Base-by-base conservation (phyloP, 139 green algal genomes). In the Limnomonas spitsbergensis region DNA sequence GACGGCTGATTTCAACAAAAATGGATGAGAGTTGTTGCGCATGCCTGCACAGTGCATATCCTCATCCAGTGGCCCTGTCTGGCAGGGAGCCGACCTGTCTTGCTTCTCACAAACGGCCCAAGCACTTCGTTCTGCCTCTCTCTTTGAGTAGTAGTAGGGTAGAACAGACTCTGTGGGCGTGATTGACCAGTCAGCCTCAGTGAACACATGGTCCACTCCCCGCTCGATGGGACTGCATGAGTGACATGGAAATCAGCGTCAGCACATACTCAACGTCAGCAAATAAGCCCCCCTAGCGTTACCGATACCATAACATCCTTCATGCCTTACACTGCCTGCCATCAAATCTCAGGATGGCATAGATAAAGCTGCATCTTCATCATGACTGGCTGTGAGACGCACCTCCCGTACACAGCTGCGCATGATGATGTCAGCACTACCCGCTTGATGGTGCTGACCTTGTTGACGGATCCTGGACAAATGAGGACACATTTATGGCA, bases 381-480 rank as follows among this genome's bases (percentile, higher is more conserved):
- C n/a, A n/a, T n/a, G n/a, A n/a, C n/a, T 61, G 47, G 20, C 14
- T 61, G 20, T 61, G 20, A 61, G 14, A 29, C 47, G 14, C 20
- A 61, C 47, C 20, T 69, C 1, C 76, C 73, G 31, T 68, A 86
- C 1, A 90, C 76, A 0, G 87, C 81, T 0, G 82, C 88, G 2
- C 87, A 73, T 9, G 82, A 89, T 9, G 80, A 85, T 0, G 90
- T 92, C 14, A 93, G 66, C 27, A 94, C 85, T 37, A 94, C 83
- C 1, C 82, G 80, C 53, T 84, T 77, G 47, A 94, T 88, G 26
- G 34, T 82, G 24, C 61, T 67, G 3, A 75, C 38, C 1, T 72
- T 53, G 67, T 88, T 84, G 4, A 92, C 88, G 0, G 82, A 66
- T 14, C 29, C 78, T 82, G 77, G 9, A 53, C 3, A 1, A 20